Evolutionary conservation across 2,329 filamentous ascomycete species (phyloP).

Genomic region (Botrytis porri): DNA sequence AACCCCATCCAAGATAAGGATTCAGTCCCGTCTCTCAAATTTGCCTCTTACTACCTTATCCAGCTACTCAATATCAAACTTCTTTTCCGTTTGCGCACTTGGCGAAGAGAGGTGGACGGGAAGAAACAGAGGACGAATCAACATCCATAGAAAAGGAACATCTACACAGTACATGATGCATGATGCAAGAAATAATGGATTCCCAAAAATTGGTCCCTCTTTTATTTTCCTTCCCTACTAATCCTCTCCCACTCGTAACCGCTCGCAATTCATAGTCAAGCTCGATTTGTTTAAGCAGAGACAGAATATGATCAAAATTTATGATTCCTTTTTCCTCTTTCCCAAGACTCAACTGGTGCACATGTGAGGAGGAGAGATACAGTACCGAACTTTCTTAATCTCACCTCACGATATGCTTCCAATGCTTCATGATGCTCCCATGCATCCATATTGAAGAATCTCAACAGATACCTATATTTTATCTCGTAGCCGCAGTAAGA

Average conservation of each 20-base stretch:
- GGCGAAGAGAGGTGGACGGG: neutral
- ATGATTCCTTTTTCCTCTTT: neutral
- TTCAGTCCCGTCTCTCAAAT: neutral
- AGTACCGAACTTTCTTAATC: neutral
- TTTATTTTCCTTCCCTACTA: neutral
- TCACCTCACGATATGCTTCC: neutral
- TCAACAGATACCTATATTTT: slow-evolving; percentile 5
- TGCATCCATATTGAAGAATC: slow-evolving; percentile 1
- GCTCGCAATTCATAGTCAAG: neutral
- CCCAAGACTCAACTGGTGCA: neutral
- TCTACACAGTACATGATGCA: slow-evolving; percentile 3
- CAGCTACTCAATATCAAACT: neutral
- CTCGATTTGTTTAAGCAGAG: neutral
- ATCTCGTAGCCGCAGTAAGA: slow-evolving; percentile 18
- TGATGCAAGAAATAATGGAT: slow-evolving; percentile 14
- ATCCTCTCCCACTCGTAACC: neutral
- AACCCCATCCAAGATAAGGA: neutral
- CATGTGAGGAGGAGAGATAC: neutral
- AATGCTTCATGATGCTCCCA: neutral
- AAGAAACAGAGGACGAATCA: neutral
- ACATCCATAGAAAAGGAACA: neutral
- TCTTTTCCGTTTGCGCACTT: neutral
- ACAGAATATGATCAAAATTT: slow-evolving; percentile 7
- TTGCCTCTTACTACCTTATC: slow-evolving; percentile 6
- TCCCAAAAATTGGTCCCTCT: neutral